Conservation (phyloP, 139 green algal species). For the Zygnema cylindricum region DNA sequence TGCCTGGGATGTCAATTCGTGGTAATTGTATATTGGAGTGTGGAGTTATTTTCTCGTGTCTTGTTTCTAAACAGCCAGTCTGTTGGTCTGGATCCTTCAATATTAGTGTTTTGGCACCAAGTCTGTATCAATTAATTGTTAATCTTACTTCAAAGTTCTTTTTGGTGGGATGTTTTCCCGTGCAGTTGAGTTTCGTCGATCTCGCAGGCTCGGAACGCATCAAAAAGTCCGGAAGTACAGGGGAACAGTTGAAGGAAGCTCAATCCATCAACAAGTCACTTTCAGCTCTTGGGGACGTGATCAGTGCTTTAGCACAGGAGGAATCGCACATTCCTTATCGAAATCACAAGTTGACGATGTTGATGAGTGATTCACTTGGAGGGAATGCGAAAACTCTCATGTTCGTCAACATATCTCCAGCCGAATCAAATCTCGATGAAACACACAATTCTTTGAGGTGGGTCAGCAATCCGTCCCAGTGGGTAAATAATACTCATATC, state of each 20-base stretch:
- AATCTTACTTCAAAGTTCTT: too few species aligned
- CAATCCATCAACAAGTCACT: constrained; percentile 99
- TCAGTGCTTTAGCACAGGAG: constrained; percentile 87
- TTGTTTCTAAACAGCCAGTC: too few species aligned
- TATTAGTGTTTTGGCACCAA: too few species aligned
- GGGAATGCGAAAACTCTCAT: constrained; percentile 72
- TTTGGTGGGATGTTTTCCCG: constrained; percentile 5
- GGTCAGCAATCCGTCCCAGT: not conserved
- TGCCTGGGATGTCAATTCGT: too few species aligned
- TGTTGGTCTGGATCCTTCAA: too few species aligned
- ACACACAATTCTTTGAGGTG: constrained; percentile 67
- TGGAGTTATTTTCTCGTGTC: too few species aligned
- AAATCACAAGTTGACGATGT: constrained; percentile 99
- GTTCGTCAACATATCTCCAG: constrained; percentile 83
- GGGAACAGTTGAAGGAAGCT: constrained; percentile 95
- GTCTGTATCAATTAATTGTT: too few species aligned
- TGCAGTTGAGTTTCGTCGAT: constrained; percentile 95
- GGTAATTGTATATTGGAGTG: too few species aligned
- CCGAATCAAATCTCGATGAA: constrained; percentile 81
- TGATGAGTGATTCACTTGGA: constrained; percentile 90
- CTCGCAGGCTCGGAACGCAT: constrained; percentile 92
- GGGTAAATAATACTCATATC: not conserved
- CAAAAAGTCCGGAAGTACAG: constrained; percentile 90
- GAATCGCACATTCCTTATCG: constrained; percentile 90
- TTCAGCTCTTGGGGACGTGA: constrained; percentile 93